Percentiles rank a stretch among this genome's conserved stretches.
phyloP scores from a whole-genome alignment of 331 rosid species.

The Malus hybrid region DNA sequence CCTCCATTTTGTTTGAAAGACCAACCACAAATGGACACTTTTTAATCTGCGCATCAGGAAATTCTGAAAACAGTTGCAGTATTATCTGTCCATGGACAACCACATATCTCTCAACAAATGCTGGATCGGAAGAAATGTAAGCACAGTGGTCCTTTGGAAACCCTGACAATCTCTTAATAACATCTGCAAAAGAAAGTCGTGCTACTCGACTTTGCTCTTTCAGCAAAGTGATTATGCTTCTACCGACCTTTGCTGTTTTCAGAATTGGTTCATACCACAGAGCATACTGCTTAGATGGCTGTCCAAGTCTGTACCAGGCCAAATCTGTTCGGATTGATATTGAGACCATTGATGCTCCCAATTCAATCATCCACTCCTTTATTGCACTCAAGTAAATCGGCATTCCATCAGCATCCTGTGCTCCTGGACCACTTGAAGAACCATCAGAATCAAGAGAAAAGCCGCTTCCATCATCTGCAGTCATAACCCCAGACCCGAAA shows the following conservation, averaged over 20 bases:
- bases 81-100: constrained; percentile 93
- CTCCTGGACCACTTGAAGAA: constrained; percentile 45
- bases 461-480: constrained; percentile 79
- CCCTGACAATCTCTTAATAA: constrained; percentile 59
- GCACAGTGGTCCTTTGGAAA: constrained; percentile 34
- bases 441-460: constrained; percentile 63
- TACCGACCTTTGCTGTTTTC: constrained; percentile 67
- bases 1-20: constrained; percentile 74
- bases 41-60: constrained; percentile 60
- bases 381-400: constrained; percentile 85
- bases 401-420: constrained; percentile 54
- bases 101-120: constrained; percentile 62
- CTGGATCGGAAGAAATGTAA: constrained; percentile 63
- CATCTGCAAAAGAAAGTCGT: constrained; percentile 69
- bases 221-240: constrained; percentile 59
- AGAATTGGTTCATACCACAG: constrained; percentile 78
- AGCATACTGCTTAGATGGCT: constrained; percentile 83
- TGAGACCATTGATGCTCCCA: constrained; percentile 78
- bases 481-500: constrained; percentile 87
- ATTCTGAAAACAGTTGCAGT: constrained; percentile 81
- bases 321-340: constrained; percentile 84
- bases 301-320: constrained; percentile 97
- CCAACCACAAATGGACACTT: constrained; percentile 73
- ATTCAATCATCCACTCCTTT: constrained; percentile 96
- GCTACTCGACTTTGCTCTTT: constrained; percentile 82